phyloP scores from a whole-genome alignment of 495 filamentous ascomycete genomes.

The Neurospora pannonica region DNA sequence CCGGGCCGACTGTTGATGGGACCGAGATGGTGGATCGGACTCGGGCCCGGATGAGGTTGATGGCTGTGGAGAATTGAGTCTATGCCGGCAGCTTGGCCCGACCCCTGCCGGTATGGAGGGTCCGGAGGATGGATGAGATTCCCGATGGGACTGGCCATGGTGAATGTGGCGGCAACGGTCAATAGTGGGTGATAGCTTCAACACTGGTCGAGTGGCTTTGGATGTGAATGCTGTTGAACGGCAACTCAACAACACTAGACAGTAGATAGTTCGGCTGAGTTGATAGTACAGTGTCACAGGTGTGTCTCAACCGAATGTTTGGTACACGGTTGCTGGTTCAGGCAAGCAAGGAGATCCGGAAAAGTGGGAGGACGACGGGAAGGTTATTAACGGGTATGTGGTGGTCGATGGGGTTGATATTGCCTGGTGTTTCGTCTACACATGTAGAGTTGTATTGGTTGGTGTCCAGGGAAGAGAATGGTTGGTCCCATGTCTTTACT shows the following conservation, averaged over 20 bases:
- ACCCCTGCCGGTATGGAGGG: neutral
- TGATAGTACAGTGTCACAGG: neutral
- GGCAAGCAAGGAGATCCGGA: neutral
- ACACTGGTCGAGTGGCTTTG: neutral
- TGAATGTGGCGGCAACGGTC: neutral
- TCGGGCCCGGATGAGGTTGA: constrained; percentile 5
- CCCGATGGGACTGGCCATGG: constrained; percentile 21
- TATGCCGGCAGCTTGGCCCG: neutral
- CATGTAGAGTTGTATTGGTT: neutral
- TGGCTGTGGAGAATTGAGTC: neutral
- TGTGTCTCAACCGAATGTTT: neutral
- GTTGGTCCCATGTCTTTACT: neutral
- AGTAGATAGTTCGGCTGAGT: neutral
- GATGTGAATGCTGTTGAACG: neutral
- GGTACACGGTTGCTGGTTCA: neutral
- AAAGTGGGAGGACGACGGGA: neutral
- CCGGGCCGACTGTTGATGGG: neutral
- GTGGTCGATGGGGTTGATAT: neutral
- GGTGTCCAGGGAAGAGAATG: neutral
- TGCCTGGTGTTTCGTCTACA: neutral
- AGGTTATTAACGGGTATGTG: neutral
- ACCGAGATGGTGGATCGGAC: neutral
- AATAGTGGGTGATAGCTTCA: neutral
- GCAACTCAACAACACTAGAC: neutral
- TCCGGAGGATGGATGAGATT: constrained; percentile 16